A percentile compares a stretch with the other conserved stretches of the same genome.
phyloP scores from a whole-genome alignment of 805 yeast species.

The Metschnikowia cubensis region DNA sequence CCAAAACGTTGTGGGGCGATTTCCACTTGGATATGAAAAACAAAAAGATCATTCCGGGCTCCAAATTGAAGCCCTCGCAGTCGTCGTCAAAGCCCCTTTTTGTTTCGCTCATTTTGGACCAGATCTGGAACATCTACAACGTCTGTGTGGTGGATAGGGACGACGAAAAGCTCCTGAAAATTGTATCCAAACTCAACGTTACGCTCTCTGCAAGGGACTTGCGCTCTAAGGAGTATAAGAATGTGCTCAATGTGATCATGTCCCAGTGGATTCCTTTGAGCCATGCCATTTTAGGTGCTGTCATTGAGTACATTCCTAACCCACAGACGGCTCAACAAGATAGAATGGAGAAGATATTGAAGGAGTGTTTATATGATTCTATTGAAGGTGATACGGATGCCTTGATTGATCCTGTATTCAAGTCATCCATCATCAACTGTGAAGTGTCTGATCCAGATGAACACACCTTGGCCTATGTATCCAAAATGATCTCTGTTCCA shows the following conservation, averaged over 20 bases:
- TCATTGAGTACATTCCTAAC: slow-evolving; percentile 80
- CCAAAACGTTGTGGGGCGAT: slow-evolving; percentile 95
- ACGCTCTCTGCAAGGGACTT: slow-evolving; percentile 72
- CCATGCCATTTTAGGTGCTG: slow-evolving; percentile 76
- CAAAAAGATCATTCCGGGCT: slow-evolving; percentile 71
- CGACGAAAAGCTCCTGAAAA: slow-evolving; percentile 68
- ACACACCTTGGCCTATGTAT: slow-evolving; percentile 66
- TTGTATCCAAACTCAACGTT: slow-evolving; percentile 64
- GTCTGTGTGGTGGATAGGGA: slow-evolving; percentile 62
- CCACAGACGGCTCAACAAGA: slow-evolving; percentile 72
- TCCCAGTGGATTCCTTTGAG: slow-evolving; percentile 95
- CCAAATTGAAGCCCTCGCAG: slow-evolving; percentile 56
- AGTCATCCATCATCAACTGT: slow-evolving; percentile 60
- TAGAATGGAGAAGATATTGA: slow-evolving; percentile 63
- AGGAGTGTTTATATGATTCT: slow-evolving; percentile 40
- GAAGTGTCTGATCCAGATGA: slow-evolving; percentile 56
- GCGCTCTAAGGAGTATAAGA: slow-evolving; percentile 70
- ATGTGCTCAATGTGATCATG: slow-evolving; percentile 61
- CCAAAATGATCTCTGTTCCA: slow-evolving; percentile 86
- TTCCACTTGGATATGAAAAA: slow-evolving; percentile 84
- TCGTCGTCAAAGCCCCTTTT: slow-evolving; percentile 66
- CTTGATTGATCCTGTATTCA: slow-evolving; percentile 46
- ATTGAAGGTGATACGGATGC: slow-evolving; percentile 44
- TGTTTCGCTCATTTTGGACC: slow-evolving; percentile 82
- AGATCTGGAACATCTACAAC: slow-evolving; percentile 87